Base-by-base conservation (phyloP, 768 basidiomycete species). In the Russula sp. region DNA sequence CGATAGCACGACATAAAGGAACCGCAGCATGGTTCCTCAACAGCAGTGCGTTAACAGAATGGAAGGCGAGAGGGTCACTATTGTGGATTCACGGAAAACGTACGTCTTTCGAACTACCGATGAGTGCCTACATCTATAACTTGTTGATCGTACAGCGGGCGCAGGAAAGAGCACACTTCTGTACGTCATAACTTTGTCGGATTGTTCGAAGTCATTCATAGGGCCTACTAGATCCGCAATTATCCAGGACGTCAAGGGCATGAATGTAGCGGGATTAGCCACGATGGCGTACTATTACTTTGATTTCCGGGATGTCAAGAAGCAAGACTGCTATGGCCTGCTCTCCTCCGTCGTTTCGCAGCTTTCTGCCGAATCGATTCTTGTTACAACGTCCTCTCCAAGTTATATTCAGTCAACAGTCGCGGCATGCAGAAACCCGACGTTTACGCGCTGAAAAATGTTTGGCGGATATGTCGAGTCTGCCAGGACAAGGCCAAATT, bases 11-110 rank as follows among this genome's bases (percentile, higher is more conserved):
- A 18, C 24, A 56, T 6, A 22, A 14, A 1, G 56, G 16, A 26
- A 57, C 56, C 1, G 56, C 22, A n/a, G 16, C 2, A 6, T 57
- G 42, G 56, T 46, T 57, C 42, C 32, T 57, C 30, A n/a, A 30
- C 2, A 44, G 49, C 6, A 6, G 30, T 5, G 3, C 18, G 9
- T 44, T 63, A 7, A 34, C 16, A 3, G 38, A 42, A 40, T 63
- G 62, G 62, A 63, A 52, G 3, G 2, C 56, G 11, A 44, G 5
- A 2, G 56, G 49, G 4, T 51, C 22, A 0, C 24, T 64, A 1
- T 34, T 60, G 11, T 64, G 63, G 63, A 50, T 64, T 0, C 63
- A 60, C 6, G 63, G 63, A 1, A 64, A 61, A 22, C 57, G 59
- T 64, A 50, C n/a, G 59, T 16, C 34, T 44, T 18, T 5, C 32